Conservation (phyloP, 2,329 filamentous ascomycete genomes). For the Tolypocladium paradoxum region DNA sequence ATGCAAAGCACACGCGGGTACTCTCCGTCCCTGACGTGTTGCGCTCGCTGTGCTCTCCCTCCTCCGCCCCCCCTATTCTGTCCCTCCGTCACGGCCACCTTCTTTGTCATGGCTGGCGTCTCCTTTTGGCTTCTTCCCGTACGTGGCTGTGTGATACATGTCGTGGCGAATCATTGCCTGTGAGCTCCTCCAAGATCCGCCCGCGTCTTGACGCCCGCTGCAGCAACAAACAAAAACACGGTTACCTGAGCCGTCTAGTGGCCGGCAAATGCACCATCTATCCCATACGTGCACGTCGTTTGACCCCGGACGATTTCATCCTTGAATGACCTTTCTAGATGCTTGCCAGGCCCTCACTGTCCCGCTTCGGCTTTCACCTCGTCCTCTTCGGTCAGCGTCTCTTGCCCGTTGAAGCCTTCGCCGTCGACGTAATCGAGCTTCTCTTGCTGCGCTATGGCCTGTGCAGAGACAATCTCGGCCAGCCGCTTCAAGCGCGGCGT, state of each 20-base stretch:
- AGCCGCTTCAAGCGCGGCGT: slow-evolving; percentile 88
- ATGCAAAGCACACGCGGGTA: background rate
- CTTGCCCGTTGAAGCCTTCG: slow-evolving; percentile 36
- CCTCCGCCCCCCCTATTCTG: background rate
- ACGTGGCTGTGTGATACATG: slow-evolving; percentile 1
- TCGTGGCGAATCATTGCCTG: background rate
- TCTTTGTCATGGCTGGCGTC: background rate
- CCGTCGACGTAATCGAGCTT: slow-evolving; percentile 52
- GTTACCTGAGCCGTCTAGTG: background rate
- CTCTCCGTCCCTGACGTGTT: background rate
- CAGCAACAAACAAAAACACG: slow-evolving; percentile 1
- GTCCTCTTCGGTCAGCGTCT: slow-evolving; percentile 39
- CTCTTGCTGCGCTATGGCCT: slow-evolving; percentile 92
- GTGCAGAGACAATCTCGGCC: slow-evolving; percentile 94
- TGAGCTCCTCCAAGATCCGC: background rate
- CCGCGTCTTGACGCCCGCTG: background rate
- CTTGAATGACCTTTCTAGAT: background rate
- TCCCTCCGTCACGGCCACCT: background rate
- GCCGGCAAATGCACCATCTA: background rate
- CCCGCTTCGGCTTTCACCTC: slow-evolving; percentile 23
- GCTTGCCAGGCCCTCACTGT: background rate
- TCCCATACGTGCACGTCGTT: background rate
- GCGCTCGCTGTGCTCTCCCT: background rate
- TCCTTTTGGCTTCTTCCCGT: background rate
- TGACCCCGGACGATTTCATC: background rate